These are phyloP conservation scores for Hyphodiscus hymeniophilus DNA, from an alignment of 495 filamentous ascomycete species.

Conservation along the genomic window DNA sequence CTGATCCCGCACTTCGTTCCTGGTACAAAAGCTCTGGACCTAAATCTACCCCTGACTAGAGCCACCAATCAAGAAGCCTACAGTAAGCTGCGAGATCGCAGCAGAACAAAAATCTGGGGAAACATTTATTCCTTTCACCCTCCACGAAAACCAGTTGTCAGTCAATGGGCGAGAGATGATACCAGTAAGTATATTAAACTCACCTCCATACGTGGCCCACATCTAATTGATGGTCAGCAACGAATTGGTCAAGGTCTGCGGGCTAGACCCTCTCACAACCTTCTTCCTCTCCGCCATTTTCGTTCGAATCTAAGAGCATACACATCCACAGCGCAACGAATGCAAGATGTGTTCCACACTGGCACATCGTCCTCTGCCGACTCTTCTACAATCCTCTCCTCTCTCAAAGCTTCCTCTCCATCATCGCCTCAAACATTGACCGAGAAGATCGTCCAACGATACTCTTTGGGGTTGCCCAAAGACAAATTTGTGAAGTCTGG, in stretches of 20 bases:
- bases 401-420: constrained; percentile 29
- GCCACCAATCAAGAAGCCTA: too few relatives aligned
- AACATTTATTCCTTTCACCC: too few relatives aligned
- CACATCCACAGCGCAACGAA: constrained; percentile 30
- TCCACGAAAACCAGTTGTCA: background rate
- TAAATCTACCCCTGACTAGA: too few relatives aligned
- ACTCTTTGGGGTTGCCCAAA: constrained; percentile 60
- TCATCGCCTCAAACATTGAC: constrained; percentile 67
- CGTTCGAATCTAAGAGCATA: constrained; percentile 22
- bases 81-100: too few relatives aligned
- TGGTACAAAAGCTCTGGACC: too few relatives aligned
- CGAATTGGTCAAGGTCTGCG: constrained; percentile 19
- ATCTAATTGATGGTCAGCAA: constrained; percentile 10
- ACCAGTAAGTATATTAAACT: constrained; percentile 9
- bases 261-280: constrained; percentile 14
- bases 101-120: too few relatives aligned
- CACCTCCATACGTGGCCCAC: background rate
- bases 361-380: constrained; percentile 33
- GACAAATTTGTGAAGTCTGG: constrained; percentile 67
- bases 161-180: constrained; percentile 20
- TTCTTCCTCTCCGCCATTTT: constrained; percentile 11
- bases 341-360: constrained; percentile 43
- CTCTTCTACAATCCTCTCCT: constrained; percentile 35
- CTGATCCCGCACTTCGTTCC: background rate
- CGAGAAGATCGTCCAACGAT: constrained; percentile 84